phyloP scores from a whole-genome alignment of 202 grass and related monocot species.

The Bolboschoenoplectus hybrid region DNA sequence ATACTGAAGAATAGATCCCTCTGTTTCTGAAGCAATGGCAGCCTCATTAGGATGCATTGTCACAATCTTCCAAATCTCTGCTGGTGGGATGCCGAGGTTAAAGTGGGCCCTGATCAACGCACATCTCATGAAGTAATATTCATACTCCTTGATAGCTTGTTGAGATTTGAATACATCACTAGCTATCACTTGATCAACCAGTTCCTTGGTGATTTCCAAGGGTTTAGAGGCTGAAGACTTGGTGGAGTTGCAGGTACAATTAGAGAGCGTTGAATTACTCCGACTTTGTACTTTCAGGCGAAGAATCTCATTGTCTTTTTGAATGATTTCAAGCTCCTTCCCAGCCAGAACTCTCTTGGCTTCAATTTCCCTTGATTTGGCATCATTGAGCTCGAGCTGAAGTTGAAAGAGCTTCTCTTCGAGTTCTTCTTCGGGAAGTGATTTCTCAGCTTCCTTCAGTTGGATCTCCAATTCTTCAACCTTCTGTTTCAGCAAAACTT shows the following conservation, averaged over 20 bases:
- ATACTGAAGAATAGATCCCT: constrained; percentile 6
- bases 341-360: constrained; percentile 2
- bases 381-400: constrained; percentile 5
- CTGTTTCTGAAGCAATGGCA: background rate
- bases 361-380: constrained; percentile 20
- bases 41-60: constrained; percentile 11
- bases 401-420: constrained; percentile 13
- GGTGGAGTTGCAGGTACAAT: background rate
- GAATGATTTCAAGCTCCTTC: constrained; percentile 4
- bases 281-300: background rate
- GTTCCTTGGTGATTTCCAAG: background rate
- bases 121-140: constrained; percentile 10
- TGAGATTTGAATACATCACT: constrained; percentile 11
- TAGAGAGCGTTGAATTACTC: background rate
- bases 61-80: background rate
- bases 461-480: background rate
- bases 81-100: background rate
- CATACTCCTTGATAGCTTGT: constrained; percentile 9
- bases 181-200: background rate
- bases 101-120: constrained; percentile 5
- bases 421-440: background rate
- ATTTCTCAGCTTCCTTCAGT: constrained; percentile 2
- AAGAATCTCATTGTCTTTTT: constrained; percentile 23
- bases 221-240: background rate
- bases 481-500: background rate